A percentile compares a stretch with the other conserved stretches of the same genome.
phyloP scores from a whole-genome alignment of 768 basidiomycete species.

The Termitomyces sp. region DNA sequence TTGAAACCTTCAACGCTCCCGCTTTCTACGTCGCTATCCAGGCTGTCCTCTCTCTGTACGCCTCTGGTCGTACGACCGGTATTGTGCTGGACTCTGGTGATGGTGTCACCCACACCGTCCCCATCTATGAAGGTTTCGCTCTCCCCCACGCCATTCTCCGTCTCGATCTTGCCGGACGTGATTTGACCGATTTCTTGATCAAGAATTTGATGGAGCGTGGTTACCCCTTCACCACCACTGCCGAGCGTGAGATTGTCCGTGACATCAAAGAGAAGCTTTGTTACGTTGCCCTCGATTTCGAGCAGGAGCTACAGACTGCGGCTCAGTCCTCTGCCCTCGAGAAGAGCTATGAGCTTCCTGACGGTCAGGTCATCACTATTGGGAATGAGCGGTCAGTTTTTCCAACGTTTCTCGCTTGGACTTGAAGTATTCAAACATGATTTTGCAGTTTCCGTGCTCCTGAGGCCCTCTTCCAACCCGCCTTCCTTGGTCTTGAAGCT shows the following conservation, averaged over 20 bases:
- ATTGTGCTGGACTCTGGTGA: conserved; percentile 96
- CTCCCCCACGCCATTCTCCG: conserved; percentile 92
- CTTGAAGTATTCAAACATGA: conserved; percentile 48
- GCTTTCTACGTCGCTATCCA: conserved; percentile 93
- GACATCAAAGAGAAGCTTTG: conserved; percentile 98
- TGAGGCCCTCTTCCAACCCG: conserved; percentile 92
- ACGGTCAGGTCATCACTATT: conserved; percentile 95
- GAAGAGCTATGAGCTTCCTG: conserved; percentile 89
- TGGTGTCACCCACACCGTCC: conserved; percentile 94
- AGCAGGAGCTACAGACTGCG: conserved; percentile 89
- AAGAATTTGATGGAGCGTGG: conserved; percentile 89
- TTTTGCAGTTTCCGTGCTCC: conserved; percentile 78
- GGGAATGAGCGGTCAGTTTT: conserved; percentile 86
- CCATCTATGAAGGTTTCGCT: conserved; percentile 93
- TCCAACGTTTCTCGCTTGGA: conserved; percentile 41
- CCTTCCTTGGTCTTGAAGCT: conserved; percentile 85
- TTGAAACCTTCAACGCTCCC: conserved; percentile 92
- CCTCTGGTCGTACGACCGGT: conserved; percentile 92
- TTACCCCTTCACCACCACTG: conserved; percentile 91
- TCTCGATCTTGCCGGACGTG: conserved; percentile 90
- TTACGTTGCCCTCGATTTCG: conserved; percentile 93
- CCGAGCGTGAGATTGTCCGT: conserved; percentile 91
- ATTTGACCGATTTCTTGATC: conserved; percentile 80
- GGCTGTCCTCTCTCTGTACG: conserved; percentile 88
- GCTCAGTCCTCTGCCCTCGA: conserved; percentile 86